Percentiles rank a stretch among this genome's conserved stretches.
These are phyloP conservation scores for Halophytophthora polymorphica DNA, from an alignment of 352 stramenopile genomes.

Conservation along the genomic window DNA sequence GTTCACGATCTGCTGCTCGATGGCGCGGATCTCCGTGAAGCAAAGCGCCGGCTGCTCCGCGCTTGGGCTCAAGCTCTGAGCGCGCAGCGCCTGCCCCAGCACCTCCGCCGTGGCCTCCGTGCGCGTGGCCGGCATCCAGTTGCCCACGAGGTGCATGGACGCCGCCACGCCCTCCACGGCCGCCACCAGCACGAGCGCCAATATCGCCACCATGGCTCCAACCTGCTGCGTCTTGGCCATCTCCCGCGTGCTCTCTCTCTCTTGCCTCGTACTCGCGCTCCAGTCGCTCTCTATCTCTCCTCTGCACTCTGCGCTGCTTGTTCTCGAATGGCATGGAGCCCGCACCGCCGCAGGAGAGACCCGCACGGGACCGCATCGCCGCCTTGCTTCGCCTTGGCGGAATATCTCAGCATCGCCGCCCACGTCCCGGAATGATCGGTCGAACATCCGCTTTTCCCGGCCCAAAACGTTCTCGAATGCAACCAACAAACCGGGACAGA, in stretches of 20 bases:
- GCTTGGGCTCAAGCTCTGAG: conserved; percentile 13
- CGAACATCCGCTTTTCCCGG: too few relatives aligned
- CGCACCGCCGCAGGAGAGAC: neutral
- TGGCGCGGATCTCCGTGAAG: conserved; percentile 37
- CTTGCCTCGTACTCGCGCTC: conserved; percentile 3
- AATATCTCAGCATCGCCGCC: too few relatives aligned
- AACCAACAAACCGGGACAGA: too few relatives aligned
- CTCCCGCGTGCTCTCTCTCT: conserved; percentile 1
- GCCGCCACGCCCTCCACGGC: conserved; percentile 9
- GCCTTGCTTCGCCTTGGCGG: too few relatives aligned
- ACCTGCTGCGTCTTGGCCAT: neutral
- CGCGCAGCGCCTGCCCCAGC: conserved; percentile 31
- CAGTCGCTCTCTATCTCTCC: neutral
- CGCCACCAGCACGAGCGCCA: conserved; percentile 13
- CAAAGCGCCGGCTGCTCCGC: conserved; percentile 23
- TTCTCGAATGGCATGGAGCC: conserved; percentile 23
- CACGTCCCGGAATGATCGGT: too few relatives aligned
- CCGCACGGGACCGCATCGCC: too few relatives aligned
- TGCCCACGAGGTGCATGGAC: conserved; percentile 31
- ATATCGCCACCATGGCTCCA: conserved; percentile 6
- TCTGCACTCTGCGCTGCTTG: conserved; percentile 7
- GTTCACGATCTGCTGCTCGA: conserved; percentile 62
- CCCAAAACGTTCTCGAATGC: too few relatives aligned
- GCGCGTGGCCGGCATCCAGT: conserved; percentile 35
- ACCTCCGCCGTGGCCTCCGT: conserved; percentile 31